These are phyloP conservation scores for Claviceps pazoutovae DNA, from an alignment of 2,329 filamentous ascomycete genomes.

Conservation along the genomic window DNA sequence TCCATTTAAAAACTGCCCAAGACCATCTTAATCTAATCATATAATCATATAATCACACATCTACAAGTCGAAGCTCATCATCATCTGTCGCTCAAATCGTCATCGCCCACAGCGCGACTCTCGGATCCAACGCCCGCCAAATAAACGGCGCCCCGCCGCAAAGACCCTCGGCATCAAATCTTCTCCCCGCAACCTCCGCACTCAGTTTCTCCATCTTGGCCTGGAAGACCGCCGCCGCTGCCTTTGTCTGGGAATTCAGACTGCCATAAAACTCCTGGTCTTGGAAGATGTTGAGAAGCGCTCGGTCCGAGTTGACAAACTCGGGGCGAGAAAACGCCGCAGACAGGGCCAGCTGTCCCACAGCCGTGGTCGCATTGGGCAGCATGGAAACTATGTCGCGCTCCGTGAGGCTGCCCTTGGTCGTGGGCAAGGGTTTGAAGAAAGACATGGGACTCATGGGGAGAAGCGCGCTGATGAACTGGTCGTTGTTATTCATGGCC, in stretches of 20 bases:
- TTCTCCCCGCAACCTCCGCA: conserved; percentile 18
- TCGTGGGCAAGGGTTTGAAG: conserved; percentile 23
- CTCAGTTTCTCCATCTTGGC: conserved; percentile 24
- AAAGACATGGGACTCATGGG: conserved; percentile 29
- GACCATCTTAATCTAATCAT: no score
- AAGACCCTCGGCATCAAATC: conserved; percentile 29
- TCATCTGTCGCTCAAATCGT: not conserved
- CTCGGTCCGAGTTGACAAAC: conserved; percentile 20
- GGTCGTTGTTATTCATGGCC: conserved; percentile 27
- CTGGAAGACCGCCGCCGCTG: conserved; percentile 23
- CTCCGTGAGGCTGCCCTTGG: conserved; percentile 20
- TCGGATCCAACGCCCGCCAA: conserved; percentile 16
- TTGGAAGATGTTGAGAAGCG: conserved; percentile 28
- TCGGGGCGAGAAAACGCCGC: conserved; percentile 27
- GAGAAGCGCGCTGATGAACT: conserved; percentile 21
- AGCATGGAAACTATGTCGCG: conserved; percentile 21
- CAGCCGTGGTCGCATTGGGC: conserved; percentile 16
- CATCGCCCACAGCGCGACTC: not conserved
- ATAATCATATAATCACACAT: no score
- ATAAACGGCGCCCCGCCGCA: conserved; percentile 34
- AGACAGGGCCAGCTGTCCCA: conserved; percentile 23
- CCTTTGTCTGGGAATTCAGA: conserved; percentile 17
- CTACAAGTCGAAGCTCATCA: no score
- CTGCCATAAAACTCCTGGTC: conserved; percentile 18
- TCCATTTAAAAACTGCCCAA: no score